phyloP scores from a whole-genome alignment of 345 rosid species.

The Kernera saxatilis region DNA sequence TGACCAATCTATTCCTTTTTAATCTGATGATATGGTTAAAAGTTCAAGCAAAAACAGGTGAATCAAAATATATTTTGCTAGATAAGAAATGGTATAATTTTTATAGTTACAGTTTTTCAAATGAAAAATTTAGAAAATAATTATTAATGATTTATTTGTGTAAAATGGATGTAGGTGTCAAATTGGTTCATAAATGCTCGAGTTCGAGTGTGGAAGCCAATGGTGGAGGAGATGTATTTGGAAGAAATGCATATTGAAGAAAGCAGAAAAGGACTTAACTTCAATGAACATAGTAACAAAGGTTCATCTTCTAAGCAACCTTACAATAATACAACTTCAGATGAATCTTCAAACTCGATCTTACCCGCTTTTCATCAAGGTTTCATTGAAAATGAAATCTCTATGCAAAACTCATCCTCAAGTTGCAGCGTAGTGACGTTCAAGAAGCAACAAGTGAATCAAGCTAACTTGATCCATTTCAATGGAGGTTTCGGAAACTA shows the following conservation, averaged over 20 bases:
- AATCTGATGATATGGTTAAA: too few species aligned
- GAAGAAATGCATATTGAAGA: constrained; percentile 54
- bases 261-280: constrained; percentile 11
- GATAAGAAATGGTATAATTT: background rate
- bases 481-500: constrained; percentile 34
- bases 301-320: constrained; percentile 20
- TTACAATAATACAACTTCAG: constrained; percentile 4
- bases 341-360: constrained; percentile 7
- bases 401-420: constrained; percentile 21
- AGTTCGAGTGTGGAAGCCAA: constrained; percentile 85
- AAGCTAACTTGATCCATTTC: constrained; percentile 41
- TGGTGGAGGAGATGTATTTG: constrained; percentile 76
- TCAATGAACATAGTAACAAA: constrained; percentile 40
- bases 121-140: background rate
- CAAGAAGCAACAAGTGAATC: constrained; percentile 28
- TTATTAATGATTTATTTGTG: background rate
- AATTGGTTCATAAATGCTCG: constrained; percentile 77
- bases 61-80: background rate
- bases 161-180: constrained; percentile 17
- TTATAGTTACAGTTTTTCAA: background rate
- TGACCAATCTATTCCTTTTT: background rate
- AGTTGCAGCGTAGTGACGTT: constrained; percentile 22
- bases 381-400: background rate
- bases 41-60: background rate
- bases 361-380: constrained; percentile 3